Base-by-base conservation (phyloP, 1,284 basidiomycete genomes). In the Peniophora sp. region DNA sequence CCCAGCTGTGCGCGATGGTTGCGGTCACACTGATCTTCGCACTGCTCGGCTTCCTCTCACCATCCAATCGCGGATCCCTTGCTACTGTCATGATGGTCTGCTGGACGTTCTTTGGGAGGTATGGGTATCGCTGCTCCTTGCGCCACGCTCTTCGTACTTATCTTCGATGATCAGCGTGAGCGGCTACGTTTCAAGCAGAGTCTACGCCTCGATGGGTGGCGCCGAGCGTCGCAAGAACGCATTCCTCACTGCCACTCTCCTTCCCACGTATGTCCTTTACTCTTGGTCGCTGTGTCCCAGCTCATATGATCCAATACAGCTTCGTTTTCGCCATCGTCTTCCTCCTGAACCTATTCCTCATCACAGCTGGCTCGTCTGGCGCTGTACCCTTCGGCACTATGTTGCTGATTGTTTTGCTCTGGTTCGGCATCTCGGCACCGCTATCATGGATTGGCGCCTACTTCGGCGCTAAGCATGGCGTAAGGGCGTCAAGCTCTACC, bases 381-480 rank as follows among this genome's bases (percentile, higher is more conserved):
- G 96, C 96, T 8, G 92, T 99, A 36, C 96, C 96, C 2, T 97
- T 98, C 64, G 92, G 92, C 37, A 96, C 96, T 0, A 87, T 98
- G 75, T 71, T 94, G 41, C 77, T 93, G 18, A 89, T 99, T 54
- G 81, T 96, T 17, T 64, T 92, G 9, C 71, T 99, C n/a, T 99
- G 95, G 95, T 97, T 94, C 67, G 84, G 93, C 46, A 92, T 98
- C 54, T 94, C 93, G 32, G 88, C 92, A 0, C 96, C 96, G 0
- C 74, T 88, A 47, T 88, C 86, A 23, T 75, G 80, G 15, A 66
- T 88, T 41, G 85, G 85, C 18, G 78, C 83, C 11, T 88, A 90
- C 66, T 82, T 86, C 56, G 95, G 95, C 15, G 79, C 88, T 47
- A 88, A 84, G 64, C 86, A 91, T 60, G 95, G 95, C n/a, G 89